These are phyloP conservation scores for Houttuynia cordata DNA, from an alignment of 164 flowering plant species.

Conservation along the genomic window DNA sequence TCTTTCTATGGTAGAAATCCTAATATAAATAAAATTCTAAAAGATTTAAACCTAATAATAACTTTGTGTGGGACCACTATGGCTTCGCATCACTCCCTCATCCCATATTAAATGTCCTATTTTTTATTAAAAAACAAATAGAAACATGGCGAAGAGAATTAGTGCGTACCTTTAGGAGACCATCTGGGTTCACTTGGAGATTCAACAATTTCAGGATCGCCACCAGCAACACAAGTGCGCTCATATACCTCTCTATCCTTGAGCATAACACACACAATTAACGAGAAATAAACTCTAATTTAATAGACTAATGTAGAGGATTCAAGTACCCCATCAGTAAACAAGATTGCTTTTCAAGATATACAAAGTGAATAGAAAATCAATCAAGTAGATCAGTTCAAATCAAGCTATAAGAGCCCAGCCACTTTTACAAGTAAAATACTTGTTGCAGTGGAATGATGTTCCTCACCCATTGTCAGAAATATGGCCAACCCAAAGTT, in stretches of 20 bases:
- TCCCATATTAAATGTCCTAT: too few species aligned
- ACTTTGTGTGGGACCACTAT: too few species aligned
- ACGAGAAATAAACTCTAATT: neutral
- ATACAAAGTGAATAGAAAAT: neutral
- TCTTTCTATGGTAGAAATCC: too few species aligned
- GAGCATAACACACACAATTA: neutral
- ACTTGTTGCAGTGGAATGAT: neutral
- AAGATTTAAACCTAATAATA: too few species aligned
- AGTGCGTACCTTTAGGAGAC: conserved; percentile 52
- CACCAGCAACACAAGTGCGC: conserved; percentile 77
- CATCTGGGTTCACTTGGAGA: conserved; percentile 94
- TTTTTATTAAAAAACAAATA: too few species aligned
- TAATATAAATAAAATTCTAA: too few species aligned
- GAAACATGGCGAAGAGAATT: too few species aligned
- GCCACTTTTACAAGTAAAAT: neutral
- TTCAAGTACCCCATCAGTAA: neutral
- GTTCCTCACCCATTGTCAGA: conserved; percentile 68
- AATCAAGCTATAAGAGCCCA: neutral
- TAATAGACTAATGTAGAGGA: too few species aligned
- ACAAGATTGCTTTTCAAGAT: neutral
- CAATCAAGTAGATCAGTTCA: neutral
- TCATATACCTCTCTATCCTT: conserved; percentile 44
- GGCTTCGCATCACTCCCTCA: too few species aligned
- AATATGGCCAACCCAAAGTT: conserved; percentile 90
- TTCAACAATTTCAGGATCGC: conserved; percentile 52